Evolutionary conservation across 2,329 filamentous ascomycete species (phyloP).

Genomic region (Penicillium sp.): DNA sequence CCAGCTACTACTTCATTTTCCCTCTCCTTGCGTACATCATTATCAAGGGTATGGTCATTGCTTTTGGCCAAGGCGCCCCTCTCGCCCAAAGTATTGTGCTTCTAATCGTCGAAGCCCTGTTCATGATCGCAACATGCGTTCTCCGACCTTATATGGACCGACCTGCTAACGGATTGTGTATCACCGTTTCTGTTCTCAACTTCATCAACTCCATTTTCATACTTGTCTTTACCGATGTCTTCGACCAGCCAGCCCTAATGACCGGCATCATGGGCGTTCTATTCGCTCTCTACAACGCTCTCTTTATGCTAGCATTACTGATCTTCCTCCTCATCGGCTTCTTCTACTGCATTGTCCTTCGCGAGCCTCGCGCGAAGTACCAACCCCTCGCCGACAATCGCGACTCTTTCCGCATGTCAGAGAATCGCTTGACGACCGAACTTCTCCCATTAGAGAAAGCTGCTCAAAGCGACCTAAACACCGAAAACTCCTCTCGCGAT

Average conservation of each 20-base stretch:
- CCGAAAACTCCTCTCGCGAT: background rate
- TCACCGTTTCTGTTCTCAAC: conserved; percentile 82
- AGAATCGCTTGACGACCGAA: conserved; percentile 80
- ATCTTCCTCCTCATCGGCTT: conserved; percentile 77
- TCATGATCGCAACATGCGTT: conserved; percentile 75
- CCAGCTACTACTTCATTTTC: conserved; percentile 90
- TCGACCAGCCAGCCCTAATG: conserved; percentile 77
- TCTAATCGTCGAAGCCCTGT: conserved; percentile 74
- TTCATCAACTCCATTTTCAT: conserved; percentile 88
- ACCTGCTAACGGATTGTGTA: conserved; percentile 94
- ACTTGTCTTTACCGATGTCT: conserved; percentile 81
- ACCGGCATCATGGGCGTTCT: conserved; percentile 84
- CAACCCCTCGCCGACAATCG: conserved; percentile 94
- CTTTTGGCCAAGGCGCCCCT: conserved; percentile 68
- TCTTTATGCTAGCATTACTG: conserved; percentile 77
- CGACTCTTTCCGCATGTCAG: conserved; percentile 94
- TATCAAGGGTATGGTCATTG: conserved; percentile 83
- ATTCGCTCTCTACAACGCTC: conserved; percentile 82
- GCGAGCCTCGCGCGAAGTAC: conserved; percentile 92
- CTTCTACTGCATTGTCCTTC: conserved; percentile 76
- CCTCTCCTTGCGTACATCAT: conserved; percentile 74
- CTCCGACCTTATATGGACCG: conserved; percentile 97
- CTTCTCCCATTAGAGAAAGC: conserved; percentile 86
- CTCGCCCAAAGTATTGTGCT: conserved; percentile 79
- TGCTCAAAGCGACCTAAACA: conserved; percentile 60